Evolutionary conservation across 257 asterid species (phyloP).

Genomic region (Nicotiana tomentosiformis): DNA sequence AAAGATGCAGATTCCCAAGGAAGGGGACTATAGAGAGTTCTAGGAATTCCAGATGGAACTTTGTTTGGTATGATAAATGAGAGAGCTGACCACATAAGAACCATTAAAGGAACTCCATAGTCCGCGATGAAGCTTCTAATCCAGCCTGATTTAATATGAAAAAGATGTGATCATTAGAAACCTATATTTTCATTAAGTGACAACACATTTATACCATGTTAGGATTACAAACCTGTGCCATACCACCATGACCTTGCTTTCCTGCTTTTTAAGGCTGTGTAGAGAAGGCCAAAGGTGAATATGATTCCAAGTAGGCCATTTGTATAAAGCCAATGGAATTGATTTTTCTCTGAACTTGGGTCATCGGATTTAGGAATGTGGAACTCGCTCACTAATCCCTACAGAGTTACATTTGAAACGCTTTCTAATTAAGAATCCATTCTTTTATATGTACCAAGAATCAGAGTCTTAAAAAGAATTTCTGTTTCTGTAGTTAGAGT

Average conservation of each 20-base stretch:
- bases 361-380: slow-evolving; percentile 5
- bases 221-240: slow-evolving; percentile 8
- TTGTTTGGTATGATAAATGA: not conserved
- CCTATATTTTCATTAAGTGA: not conserved
- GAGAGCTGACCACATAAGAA: slow-evolving; percentile 11
- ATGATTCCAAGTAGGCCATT: slow-evolving; percentile 11
- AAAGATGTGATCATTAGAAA: not conserved
- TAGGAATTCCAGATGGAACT: slow-evolving; percentile 15
- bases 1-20: slow-evolving; percentile 16
- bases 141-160: not conserved
- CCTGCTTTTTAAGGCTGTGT: slow-evolving; percentile 12
- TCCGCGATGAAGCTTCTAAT: slow-evolving; percentile 7
- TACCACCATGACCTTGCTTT: slow-evolving; percentile 17
- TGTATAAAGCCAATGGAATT: slow-evolving; percentile 6
- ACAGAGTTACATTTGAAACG: not conserved
- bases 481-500: not conserved
- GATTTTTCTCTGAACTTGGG: not conserved
- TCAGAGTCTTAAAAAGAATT: not conserved
- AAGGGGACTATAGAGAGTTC: slow-evolving; percentile 12
- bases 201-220: not conserved
- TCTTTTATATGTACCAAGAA: not conserved
- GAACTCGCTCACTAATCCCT: slow-evolving; percentile 12
- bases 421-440: not conserved
- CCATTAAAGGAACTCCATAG: slow-evolving; percentile 19
- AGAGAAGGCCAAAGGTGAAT: slow-evolving; percentile 11